These are phyloP conservation scores for Rhodamnia argentea DNA, from an alignment of 345 rosid genomes.

Conservation along the genomic window DNA sequence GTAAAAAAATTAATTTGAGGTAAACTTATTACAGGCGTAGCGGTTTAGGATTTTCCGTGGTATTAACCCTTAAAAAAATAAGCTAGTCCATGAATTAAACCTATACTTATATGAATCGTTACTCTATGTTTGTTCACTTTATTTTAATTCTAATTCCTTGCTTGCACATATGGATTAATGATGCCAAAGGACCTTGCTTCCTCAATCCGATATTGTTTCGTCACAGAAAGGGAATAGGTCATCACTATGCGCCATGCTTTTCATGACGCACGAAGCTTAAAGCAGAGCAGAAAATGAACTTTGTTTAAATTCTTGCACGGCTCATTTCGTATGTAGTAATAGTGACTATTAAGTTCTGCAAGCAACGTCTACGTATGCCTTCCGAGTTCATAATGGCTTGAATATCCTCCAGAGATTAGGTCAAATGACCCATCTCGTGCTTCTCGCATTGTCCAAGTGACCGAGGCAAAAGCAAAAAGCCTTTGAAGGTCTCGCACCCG, in stretches of 20 bases:
- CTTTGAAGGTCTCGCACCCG: not conserved
- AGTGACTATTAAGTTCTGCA: not conserved
- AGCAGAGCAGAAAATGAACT: not conserved
- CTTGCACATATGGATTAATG: not conserved
- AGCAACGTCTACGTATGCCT: not conserved
- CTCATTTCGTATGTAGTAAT: not conserved
- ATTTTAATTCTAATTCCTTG: not conserved
- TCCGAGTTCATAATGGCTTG: too few species aligned
- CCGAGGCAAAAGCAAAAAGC: not conserved
- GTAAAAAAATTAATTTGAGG: too few species aligned
- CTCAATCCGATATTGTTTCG: not conserved
- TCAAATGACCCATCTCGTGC: not conserved
- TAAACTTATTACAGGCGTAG: too few species aligned
- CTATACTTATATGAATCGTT: not conserved
- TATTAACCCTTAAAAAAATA: too few species aligned
- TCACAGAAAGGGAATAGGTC: not conserved
- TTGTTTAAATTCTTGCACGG: not conserved
- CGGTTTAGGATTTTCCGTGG: too few species aligned
- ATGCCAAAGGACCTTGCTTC: not conserved
- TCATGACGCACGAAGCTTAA: not conserved
- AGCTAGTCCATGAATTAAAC: not conserved
- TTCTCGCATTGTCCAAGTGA: not conserved
- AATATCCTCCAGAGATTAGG: not conserved
- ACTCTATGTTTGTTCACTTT: not conserved
- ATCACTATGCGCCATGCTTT: not conserved